Conservation (phyloP, 352 stramenopile species). For the Globisporangium cylindrosporum region DNA sequence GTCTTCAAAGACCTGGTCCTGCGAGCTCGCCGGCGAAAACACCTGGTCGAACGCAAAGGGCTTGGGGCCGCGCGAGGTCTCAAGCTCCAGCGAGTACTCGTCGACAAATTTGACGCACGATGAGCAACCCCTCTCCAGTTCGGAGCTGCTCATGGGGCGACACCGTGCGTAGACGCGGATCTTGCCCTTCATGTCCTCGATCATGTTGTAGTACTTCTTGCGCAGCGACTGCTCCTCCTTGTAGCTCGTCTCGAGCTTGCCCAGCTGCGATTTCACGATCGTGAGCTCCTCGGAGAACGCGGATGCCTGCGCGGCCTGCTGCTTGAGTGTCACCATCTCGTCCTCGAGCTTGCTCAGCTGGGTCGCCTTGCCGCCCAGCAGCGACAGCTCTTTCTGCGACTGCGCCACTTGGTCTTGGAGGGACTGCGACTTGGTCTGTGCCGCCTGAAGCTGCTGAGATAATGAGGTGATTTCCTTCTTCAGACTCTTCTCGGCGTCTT, state of each 20-base stretch:
- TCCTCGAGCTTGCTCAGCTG: conserved; percentile 59
- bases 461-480: conserved; percentile 50
- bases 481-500: conserved; percentile 58
- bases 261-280: conserved; percentile 27
- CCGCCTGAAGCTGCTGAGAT: conserved; percentile 43
- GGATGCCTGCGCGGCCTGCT: conserved; percentile 48
- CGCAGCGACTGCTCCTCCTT: conserved; percentile 86
- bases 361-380: conserved; percentile 42
- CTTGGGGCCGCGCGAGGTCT: conserved; percentile 74
- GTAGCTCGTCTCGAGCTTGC: conserved; percentile 74
- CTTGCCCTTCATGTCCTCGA: conserved; percentile 96
- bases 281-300: conserved; percentile 48
- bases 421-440: conserved; percentile 37
- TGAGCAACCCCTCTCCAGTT: conserved; percentile 75
- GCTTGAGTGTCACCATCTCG: conserved; percentile 49
- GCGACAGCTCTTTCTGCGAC: conserved; percentile 45
- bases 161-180: conserved; percentile 92
- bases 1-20: conserved; percentile 91
- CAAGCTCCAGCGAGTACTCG: conserved; percentile 85
- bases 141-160: conserved; percentile 87
- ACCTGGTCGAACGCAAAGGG: conserved; percentile 90
- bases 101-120: conserved; percentile 69
- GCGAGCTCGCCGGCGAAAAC: conserved; percentile 73
- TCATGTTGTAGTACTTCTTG: conserved; percentile 96
- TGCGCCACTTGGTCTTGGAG: conserved; percentile 51